Percentiles rank a stretch among this genome's conserved stretches.
Conservation (phyloP, 257 asterid genomes). For the Penstemon barbatus region DNA sequence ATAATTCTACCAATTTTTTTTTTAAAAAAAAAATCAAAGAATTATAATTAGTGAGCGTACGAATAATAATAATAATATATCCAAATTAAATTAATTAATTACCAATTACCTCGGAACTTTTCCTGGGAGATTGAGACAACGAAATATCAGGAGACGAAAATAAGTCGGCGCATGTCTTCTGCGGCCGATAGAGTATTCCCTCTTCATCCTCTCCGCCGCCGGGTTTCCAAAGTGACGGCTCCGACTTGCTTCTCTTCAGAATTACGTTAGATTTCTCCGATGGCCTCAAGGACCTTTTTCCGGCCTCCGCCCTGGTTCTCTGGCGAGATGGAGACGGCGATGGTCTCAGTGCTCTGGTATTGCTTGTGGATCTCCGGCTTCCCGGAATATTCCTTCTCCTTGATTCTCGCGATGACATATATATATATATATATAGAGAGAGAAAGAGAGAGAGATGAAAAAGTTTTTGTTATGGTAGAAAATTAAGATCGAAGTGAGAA, state of each 20-base stretch:
- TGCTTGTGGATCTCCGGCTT: conserved; percentile 37
- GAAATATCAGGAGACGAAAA: conserved; percentile 37
- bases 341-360: conserved; percentile 7
- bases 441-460: no score
- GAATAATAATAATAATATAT: no score
- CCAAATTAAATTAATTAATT: background rate
- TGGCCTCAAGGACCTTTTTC: conserved; percentile 20
- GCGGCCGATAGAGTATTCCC: conserved; percentile 44
- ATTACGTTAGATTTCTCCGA: conserved; percentile 8
- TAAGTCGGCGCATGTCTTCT: conserved; percentile 45
- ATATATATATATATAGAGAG: no score
- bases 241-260: conserved; percentile 49
- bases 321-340: conserved; percentile 23
- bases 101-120: conserved; percentile 35
- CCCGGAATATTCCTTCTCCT: conserved; percentile 41
- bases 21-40: no score
- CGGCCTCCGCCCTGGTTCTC: conserved; percentile 18
- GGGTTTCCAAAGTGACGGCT: conserved; percentile 36
- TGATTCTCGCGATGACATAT: conserved; percentile 36
- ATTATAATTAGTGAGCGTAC: no score
- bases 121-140: conserved; percentile 26
- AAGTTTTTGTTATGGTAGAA: background rate
- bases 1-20: background rate
- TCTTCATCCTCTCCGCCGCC: conserved; percentile 22
- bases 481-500: no score